Base-by-base conservation (phyloP, 2,329 filamentous ascomycete species). In the Chaetomiaceae sp. region DNA sequence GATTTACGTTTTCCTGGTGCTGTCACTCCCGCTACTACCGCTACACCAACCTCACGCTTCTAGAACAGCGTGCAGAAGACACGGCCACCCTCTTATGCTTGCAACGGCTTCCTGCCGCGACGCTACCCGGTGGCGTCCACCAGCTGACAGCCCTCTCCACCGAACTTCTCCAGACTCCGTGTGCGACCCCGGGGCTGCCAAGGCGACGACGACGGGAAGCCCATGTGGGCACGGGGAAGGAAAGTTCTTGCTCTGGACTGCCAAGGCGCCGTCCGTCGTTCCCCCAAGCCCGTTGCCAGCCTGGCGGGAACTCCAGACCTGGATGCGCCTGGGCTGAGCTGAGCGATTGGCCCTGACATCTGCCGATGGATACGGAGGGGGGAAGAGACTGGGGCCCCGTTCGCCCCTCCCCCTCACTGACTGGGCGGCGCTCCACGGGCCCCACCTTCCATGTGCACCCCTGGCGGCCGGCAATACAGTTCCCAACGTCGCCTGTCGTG, bases 301-400 rank as follows among this genome's bases (percentile, higher is more conserved):
- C 39, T 20, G n/a, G 24, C 37, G 32, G 34, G 36, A 35, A 15
- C 32, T 38, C n/a, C 34, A 10, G 35, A 34, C n/a, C 27, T 43
- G 47, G 37, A 3, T 35, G 33, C 18, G 22, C 36, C n/a, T n/a
- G 27, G 14, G 6, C 43, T 40, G 22, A 18, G 38, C 22, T 35
- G 45, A 34, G 27, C 54, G 49, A 58, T 58, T 58, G 56, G 56
- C 55, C 42, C 34, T 51, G 38, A 54, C 56, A 59, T 59, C 54
- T 59, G 57, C 57, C 57, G 57, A 58, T 50, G 43, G 45, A 48
- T 45, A 49, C 43, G 49, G 42, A 39, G 40, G 44, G 39, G 42
- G 38, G 33, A 38, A 6, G 26, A 32, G 26, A 32, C 27, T 10
- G 42, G 42, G 24, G 11, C 34, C 33, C 15, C 12, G 12, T 42